Base-by-base conservation (phyloP, 305 asterid species). In the Lippia alba region DNA sequence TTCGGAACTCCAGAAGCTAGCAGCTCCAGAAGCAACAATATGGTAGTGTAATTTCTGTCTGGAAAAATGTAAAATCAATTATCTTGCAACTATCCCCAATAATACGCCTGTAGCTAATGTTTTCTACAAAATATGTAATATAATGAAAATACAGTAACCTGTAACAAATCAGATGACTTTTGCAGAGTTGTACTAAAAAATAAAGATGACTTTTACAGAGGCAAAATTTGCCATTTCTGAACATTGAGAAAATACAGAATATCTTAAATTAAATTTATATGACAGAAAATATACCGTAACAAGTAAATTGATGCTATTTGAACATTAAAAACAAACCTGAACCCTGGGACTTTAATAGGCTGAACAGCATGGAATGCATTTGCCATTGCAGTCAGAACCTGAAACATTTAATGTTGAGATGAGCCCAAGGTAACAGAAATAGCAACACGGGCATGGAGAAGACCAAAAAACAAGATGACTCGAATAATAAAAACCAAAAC, bases 281-380 rank as follows among this genome's bases (percentile, higher is more conserved):
- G 4, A 16, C 20, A 58, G 20, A 45, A 51, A 55, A 57, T 16
- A 57, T 60, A 61, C 15, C 41, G 40, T 0, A 15, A 66, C 55
- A 36, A 32, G 44, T 36, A 63, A 59, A 36, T 41, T 24, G 61
- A 61, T 45, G 54, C 40, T 16, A 48, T 15, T n/a, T 16, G 60
- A 49, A 55, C 39, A 72, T 48, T 41, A 63, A 57, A 55, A 40
- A 72, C 83, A 59, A 67, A 89, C 99, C 99, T 89, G 92, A 95
- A 92, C 54, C 96, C 98, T 67, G 99, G 96, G 82, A 92, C 83
- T 82, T 90, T 92, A 64, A 89, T 91, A 63, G 99, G 99, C 84
- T 95, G 99, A 76, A 95, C 81, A 70, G 98, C 94, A 79, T 95
- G 98, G 78, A 95, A 92, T 39, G 91, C 76, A 84, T 89, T 92